phyloP scores from a whole-genome alignment of 257 asterid species.

The Ehretia macrophylla region DNA sequence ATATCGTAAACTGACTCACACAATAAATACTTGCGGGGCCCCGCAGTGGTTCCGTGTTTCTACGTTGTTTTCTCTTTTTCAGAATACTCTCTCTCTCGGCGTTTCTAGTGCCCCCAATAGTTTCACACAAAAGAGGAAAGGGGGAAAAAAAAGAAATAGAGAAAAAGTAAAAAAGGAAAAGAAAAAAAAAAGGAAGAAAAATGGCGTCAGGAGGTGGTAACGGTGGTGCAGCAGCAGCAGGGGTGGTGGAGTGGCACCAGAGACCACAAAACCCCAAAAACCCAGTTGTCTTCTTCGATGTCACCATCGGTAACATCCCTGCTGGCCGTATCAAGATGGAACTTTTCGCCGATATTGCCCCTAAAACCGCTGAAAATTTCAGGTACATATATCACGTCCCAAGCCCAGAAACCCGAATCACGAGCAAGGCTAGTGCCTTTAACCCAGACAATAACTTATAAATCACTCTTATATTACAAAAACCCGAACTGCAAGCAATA shows the following conservation, averaged over 20 bases:
- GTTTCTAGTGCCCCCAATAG: background rate
- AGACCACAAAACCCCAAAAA: conserved; percentile 89
- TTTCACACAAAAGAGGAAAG: too few species aligned
- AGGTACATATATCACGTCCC: conserved; percentile 31
- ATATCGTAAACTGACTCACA: too few species aligned
- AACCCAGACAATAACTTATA: too few species aligned
- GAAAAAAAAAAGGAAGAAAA: background rate
- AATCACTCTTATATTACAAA: too few species aligned
- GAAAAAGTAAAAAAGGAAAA: too few species aligned
- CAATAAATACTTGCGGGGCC: too few species aligned
- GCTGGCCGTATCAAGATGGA: conserved; percentile 98
- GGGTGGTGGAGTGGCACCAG: conserved; percentile 87
- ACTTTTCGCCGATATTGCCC: conserved; percentile 92
- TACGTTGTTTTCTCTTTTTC: too few species aligned
- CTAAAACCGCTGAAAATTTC: conserved; percentile 91
- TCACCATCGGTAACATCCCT: conserved; percentile 81
- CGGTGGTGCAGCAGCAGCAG: background rate
- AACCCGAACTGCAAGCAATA: too few species aligned
- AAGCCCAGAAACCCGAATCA: too few species aligned
- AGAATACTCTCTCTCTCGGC: background rate
- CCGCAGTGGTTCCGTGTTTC: too few species aligned
- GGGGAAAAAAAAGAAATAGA: too few species aligned
- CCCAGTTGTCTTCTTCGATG: conserved; percentile 86
- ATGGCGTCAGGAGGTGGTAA: background rate
- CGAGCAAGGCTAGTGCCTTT: too few species aligned